These are phyloP conservation scores for Leccinum ochraceum DNA, from an alignment of 768 basidiomycete species.

Conservation along the genomic window DNA sequence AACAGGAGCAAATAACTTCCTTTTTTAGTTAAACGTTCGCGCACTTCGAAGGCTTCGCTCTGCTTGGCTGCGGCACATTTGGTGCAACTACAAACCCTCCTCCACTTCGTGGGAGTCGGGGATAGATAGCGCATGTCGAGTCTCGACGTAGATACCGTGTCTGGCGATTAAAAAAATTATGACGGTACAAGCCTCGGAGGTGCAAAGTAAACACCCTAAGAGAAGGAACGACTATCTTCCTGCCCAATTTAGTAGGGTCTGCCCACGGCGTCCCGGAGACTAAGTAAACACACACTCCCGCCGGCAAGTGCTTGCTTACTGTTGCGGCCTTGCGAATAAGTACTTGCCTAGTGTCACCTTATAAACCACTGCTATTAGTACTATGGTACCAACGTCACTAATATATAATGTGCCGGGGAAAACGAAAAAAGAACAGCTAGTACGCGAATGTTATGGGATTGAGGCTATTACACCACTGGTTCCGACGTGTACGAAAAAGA, in stretches of 20 bases:
- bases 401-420: background rate
- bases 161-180: background rate
- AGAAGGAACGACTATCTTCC: no score
- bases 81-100: no score
- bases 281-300: background rate
- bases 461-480: background rate
- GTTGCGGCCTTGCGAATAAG: no score
- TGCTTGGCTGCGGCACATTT: no score
- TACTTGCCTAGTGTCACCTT: background rate
- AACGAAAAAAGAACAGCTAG: background rate
- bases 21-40: no score
- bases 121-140: slow-evolving; percentile 42
- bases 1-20: no score
- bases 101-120: no score
- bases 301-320: background rate
- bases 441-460: background rate
- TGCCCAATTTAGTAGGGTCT: no score
- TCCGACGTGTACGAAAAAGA: background rate
- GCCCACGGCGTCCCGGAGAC: no score
- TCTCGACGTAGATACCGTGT: background rate
- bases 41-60: no score
- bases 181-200: background rate
- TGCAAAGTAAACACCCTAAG: no score
- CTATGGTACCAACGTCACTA: background rate
- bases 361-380: background rate